Conservation (phyloP, 495 filamentous ascomycete species). For the Tuber brumale region DNA sequence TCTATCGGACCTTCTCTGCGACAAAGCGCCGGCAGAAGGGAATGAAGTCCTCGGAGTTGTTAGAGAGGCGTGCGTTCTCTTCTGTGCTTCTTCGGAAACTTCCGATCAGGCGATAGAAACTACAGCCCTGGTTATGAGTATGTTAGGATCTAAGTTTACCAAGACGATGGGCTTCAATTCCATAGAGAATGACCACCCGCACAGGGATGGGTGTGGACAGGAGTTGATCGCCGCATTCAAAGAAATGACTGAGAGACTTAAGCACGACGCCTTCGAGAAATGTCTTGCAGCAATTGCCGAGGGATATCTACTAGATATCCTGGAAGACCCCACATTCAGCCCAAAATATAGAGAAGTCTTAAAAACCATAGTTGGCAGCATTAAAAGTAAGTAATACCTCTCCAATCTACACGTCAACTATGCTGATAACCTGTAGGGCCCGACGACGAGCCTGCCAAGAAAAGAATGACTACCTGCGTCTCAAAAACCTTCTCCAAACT, state of each 20-base stretch:
- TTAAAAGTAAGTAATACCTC: conserved; percentile 15
- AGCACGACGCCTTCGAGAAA: conserved; percentile 5
- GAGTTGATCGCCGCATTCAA: conserved; percentile 16
- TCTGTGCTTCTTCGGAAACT: conserved; percentile 25
- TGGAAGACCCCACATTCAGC: neutral
- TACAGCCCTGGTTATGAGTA: conserved; percentile 26
- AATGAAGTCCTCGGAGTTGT: neutral
- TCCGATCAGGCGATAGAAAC: conserved; percentile 25
- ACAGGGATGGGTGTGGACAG: neutral
- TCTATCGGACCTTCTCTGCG: neutral
- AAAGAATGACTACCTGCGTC: neutral
- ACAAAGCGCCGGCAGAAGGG: neutral
- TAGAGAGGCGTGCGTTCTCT: conserved; percentile 23
- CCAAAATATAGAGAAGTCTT: conserved; percentile 27
- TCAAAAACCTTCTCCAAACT: conserved; percentile 25
- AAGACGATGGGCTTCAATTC: neutral
- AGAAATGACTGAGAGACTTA: conserved; percentile 13
- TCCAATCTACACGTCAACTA: neutral
- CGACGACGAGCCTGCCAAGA: conserved; percentile 8
- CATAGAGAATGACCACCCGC: neutral
- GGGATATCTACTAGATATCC: conserved; percentile 17
- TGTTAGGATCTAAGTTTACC: conserved; percentile 16
- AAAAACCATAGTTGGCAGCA: conserved; percentile 20
- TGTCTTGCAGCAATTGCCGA: conserved; percentile 19
- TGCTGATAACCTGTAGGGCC: conserved; percentile 25